phyloP scores from a whole-genome alignment of 148 eudicot species.

The Heliamphora exappendiculata region DNA sequence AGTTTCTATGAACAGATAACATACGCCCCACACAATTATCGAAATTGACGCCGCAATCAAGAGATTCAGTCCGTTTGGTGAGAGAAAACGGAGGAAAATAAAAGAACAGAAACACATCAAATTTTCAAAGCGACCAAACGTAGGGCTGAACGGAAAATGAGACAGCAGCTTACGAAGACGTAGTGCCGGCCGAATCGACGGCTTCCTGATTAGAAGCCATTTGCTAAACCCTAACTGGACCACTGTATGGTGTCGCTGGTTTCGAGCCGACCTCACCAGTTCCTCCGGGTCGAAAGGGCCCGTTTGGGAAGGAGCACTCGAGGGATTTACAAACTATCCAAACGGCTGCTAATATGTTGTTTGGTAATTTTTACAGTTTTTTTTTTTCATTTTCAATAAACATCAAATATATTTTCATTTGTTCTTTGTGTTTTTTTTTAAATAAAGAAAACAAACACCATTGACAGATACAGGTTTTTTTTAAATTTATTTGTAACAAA shows the following conservation, averaged over 20 bases:
- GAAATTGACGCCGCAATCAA: background rate
- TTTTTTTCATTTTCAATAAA: too few relatives aligned
- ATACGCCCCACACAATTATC: background rate
- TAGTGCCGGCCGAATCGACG: conserved; percentile 10
- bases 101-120: background rate
- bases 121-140: background rate
- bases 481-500: too few relatives aligned
- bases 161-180: conserved; percentile 17
- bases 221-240: conserved; percentile 6
- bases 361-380: too few relatives aligned
- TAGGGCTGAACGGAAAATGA: background rate
- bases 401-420: too few relatives aligned
- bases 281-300: background rate
- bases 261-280: background rate
- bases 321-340: too few relatives aligned
- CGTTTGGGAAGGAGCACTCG: background rate
- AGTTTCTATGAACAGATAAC: background rate
- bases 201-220: conserved; percentile 19
- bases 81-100: background rate
- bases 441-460: too few relatives aligned
- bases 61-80: background rate
- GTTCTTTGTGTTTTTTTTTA: too few relatives aligned
- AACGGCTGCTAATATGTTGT: too few relatives aligned
- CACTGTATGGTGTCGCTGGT: background rate
- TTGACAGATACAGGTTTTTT: too few relatives aligned